Evolutionary conservation across 108 stramenopile species (phyloP).

Genomic region (Stephanodiscus triporus): DNA sequence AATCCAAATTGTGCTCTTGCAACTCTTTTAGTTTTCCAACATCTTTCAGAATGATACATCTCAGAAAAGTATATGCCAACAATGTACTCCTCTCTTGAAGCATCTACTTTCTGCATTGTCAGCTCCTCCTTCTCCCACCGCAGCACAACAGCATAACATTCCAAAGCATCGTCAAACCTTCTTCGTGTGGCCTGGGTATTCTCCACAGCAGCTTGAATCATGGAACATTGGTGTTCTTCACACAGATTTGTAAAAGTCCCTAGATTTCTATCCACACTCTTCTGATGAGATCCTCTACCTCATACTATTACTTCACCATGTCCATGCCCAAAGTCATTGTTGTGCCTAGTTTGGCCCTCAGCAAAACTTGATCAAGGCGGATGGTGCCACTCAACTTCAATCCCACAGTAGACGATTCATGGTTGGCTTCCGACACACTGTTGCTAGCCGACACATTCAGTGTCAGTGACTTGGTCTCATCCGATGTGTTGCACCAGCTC

Average conservation of each 20-base stretch:
- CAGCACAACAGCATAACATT: background rate
- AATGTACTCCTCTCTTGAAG: slow-evolving; percentile 10
- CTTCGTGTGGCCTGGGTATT: background rate
- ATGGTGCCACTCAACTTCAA: too few relatives aligned
- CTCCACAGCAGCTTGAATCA: background rate
- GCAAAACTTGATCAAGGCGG: too few relatives aligned
- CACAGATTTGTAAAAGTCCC: background rate
- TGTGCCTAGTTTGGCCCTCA: too few relatives aligned
- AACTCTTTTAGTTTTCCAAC: slow-evolving; percentile 15
- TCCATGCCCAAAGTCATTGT: background rate
- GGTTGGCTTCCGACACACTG: background rate
- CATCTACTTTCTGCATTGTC: slow-evolving; percentile 4
- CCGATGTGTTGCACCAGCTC: too few relatives aligned
- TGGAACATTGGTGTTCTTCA: background rate
- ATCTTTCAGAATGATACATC: slow-evolving; percentile 16
- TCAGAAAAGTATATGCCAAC: too few relatives aligned
- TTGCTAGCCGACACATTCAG: background rate
- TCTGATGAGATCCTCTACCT: background rate
- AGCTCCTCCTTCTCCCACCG: slow-evolving; percentile 6
- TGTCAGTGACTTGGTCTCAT: background rate
- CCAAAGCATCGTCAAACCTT: slow-evolving; percentile 11
- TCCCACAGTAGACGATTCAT: too few relatives aligned
- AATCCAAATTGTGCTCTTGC: too few relatives aligned
- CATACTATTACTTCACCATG: background rate
- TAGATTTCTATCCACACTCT: background rate